Evolutionary conservation across 768 basidiomycete species (phyloP).

Genomic region (Auricularia heimuer): DNA sequence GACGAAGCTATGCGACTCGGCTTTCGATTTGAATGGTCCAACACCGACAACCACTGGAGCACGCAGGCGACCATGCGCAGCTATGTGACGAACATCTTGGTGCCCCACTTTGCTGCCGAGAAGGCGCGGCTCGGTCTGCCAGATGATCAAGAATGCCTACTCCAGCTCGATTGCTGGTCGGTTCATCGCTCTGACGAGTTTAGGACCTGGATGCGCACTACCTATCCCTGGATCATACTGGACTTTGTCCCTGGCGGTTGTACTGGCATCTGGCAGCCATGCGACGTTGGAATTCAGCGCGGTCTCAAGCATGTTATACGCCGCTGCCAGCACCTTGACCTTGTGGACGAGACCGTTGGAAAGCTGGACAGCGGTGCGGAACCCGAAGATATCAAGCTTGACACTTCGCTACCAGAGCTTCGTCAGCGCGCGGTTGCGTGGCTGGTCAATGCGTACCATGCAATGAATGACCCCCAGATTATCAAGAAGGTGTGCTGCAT

Average conservation of each 20-base stretch:
- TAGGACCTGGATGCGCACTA: conserved; percentile 21
- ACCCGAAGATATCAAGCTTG: conserved; percentile 12
- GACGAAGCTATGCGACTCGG: conserved; percentile 16
- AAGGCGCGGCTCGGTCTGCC: neutral
- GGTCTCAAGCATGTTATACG: conserved; percentile 27
- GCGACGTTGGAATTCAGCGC: conserved; percentile 28
- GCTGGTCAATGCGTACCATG: conserved; percentile 25
- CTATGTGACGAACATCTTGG: neutral
- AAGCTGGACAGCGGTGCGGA: conserved; percentile 16
- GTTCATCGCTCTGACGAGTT: conserved; percentile 30
- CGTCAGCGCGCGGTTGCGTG: conserved; percentile 19
- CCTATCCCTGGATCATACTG: conserved; percentile 23
- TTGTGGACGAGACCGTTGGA: conserved; percentile 21
- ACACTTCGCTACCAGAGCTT: conserved; percentile 14
- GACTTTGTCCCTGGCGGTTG: conserved; percentile 24
- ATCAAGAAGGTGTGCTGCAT: conserved; percentile 10
- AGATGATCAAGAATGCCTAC: neutral
- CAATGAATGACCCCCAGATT: conserved; percentile 19
- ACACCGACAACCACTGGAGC: conserved; percentile 10
- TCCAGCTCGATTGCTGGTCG: conserved; percentile 17
- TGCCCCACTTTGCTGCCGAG: neutral
- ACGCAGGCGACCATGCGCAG: neutral
- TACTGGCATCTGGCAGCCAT: conserved; percentile 25
- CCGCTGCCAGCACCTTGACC: conserved; percentile 23
- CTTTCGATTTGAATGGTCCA: conserved; percentile 18